A percentile compares a stretch with the other conserved stretches of the same genome.
These are phyloP conservation scores for Adenanthera pavonina DNA, from an alignment of 306 rosid genomes.

Conservation along the genomic window DNA sequence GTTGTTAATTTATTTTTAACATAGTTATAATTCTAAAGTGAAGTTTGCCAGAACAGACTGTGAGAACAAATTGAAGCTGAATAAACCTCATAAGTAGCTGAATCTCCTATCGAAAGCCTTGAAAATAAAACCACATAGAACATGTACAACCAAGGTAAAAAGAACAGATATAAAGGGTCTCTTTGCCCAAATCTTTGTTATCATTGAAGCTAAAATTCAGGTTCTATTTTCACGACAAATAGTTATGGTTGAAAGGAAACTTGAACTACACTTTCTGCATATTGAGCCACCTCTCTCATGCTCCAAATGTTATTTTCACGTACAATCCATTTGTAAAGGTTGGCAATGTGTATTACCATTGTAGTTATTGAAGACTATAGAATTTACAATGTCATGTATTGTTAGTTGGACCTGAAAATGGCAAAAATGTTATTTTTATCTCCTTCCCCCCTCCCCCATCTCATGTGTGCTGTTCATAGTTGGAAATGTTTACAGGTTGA, in stretches of 20 bases:
- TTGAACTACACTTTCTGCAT: slow-evolving; percentile 6
- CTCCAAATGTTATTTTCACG: slow-evolving; percentile 9
- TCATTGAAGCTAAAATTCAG: not conserved
- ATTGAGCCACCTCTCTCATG: not conserved
- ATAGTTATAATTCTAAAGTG: not conserved
- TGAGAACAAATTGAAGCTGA: not conserved
- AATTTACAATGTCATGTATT: slow-evolving; percentile 3
- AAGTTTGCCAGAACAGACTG: not conserved
- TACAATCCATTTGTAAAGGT: slow-evolving; percentile 2
- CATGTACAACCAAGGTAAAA: not conserved
- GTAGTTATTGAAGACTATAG: not conserved
- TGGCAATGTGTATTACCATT: not conserved
- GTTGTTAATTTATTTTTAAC: not conserved
- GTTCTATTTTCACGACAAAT: not conserved
- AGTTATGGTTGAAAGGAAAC: not conserved
- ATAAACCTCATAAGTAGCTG: slow-evolving; percentile 19
- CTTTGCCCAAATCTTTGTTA: not conserved
- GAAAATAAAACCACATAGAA: slow-evolving; percentile 2
- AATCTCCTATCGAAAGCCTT: not conserved
- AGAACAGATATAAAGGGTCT: not conserved
- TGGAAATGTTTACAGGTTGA: slow-evolving; percentile 66
- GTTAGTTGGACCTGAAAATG: slow-evolving; percentile 2
- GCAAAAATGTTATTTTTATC: slow-evolving; percentile 4
- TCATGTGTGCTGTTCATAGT: slow-evolving; percentile 27
- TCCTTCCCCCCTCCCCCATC: not conserved